Evolutionary conservation across 768 basidiomycete genomes (phyloP).

Genomic region (Tephrocybe sp.): DNA sequence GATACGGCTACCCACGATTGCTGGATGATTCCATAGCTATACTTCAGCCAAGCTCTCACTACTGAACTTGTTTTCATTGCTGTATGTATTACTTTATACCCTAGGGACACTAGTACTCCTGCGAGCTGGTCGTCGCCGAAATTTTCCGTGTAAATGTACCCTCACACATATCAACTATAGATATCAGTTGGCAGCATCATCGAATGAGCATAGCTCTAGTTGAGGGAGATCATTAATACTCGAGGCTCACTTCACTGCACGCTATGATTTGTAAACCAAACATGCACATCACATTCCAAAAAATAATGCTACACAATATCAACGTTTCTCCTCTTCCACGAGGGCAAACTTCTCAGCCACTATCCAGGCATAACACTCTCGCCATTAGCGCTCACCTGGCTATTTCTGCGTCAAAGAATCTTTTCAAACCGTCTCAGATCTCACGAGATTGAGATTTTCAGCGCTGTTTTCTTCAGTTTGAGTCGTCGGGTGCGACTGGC

Average conservation of each 20-base stretch:
- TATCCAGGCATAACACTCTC: constrained; percentile 14
- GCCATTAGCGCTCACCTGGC: constrained; percentile 17
- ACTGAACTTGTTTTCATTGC: neutral
- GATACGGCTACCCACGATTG: too few species aligned
- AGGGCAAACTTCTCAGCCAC: constrained; percentile 22
- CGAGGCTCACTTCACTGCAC: too few species aligned
- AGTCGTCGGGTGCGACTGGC: constrained; percentile 9
- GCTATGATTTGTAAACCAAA: constrained; percentile 33
- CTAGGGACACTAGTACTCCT: constrained; percentile 1
- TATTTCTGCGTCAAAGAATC: constrained; percentile 52
- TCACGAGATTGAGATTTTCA: constrained; percentile 52
- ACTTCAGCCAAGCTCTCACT: neutral
- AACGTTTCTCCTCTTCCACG: constrained; percentile 32
- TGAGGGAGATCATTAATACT: too few species aligned
- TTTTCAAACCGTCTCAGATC: constrained; percentile 63
- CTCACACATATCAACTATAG: neutral
- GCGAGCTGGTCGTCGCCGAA: constrained; percentile 13
- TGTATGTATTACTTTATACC: constrained; percentile 14
- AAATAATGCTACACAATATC: constrained; percentile 43
- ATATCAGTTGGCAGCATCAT: neutral
- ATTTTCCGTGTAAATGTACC: constrained; percentile 1
- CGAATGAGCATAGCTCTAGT: too few species aligned
- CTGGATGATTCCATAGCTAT: neutral
- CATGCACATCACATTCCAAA: constrained; percentile 41
- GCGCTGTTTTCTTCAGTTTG: constrained; percentile 9